A percentile compares a stretch with the other conserved stretches of the same genome.
Evolutionary conservation across 2,329 filamentous ascomycete species (phyloP).

Genomic region (Xylaria sp.): DNA sequence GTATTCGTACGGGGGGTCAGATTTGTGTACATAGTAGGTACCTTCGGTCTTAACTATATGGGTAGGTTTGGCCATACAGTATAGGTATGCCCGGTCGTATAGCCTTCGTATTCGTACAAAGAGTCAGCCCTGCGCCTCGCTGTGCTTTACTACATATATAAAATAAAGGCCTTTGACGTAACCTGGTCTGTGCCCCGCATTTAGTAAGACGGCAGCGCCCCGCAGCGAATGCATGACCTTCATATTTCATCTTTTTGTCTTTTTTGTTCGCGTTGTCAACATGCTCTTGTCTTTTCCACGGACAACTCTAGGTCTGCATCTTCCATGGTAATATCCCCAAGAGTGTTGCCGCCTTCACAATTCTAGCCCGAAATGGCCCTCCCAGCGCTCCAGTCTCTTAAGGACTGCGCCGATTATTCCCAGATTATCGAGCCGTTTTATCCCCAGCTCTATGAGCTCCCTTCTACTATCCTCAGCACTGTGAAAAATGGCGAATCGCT

Average conservation of each 20-base stretch:
- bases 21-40: too few species aligned
- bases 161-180: neutral
- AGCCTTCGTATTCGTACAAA: neutral
- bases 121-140: neutral
- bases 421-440: slow-evolving; percentile 80
- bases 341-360: neutral
- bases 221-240: slow-evolving; percentile 29
- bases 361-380: slow-evolving; percentile 66
- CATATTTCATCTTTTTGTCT: too few species aligned
- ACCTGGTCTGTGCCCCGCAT: slow-evolving; percentile 27
- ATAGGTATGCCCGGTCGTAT: too few species aligned
- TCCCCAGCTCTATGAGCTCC: slow-evolving; percentile 75
- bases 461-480: slow-evolving; percentile 69
- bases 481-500: slow-evolving; percentile 70
- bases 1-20: neutral
- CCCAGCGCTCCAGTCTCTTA: slow-evolving; percentile 74
- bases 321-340: slow-evolving; percentile 6
- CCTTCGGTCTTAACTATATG: too few species aligned
- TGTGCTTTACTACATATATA: neutral
- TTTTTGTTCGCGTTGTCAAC: neutral
- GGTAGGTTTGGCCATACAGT: too few species aligned
- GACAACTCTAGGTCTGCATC: neutral
- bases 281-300: neutral
- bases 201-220: slow-evolving; percentile 1
- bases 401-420: slow-evolving; percentile 80